Base-by-base conservation (phyloP, 768 basidiomycete species). In the Podaxis sp. region DNA sequence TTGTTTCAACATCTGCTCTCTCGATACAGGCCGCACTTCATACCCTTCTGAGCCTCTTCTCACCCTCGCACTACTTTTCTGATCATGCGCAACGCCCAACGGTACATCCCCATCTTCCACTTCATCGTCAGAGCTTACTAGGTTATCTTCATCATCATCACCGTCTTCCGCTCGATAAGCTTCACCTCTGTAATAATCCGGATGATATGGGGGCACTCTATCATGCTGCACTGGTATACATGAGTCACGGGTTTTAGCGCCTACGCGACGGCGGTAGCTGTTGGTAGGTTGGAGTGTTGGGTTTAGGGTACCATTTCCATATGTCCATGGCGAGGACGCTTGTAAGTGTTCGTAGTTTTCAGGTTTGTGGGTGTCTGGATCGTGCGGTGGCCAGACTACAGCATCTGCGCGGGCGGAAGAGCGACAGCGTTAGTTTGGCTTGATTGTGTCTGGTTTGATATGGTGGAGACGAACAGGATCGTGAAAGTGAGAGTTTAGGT, bases 21-120 rank as follows among this genome's bases (percentile, higher is more conserved):
- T 78, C 50, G 84, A 78, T 40, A 83, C 74, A 11, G 83, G 75
- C 13, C 80, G 81, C 51, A 91, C 86, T 70, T 95, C 93, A 67
- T 87, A 91, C 3, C 93, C 93, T 75, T 95, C 93, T 13, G 91
- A 94, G 22, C 93, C 92, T 49, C 84, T 75, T 57, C 93, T 79
- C 52, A 91, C 78, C 36, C 72, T 74, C 5, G 70, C 64, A 36
- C 65, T 51, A 4, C 66, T 70, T 33, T 64, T 20, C 44, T 6
- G 44, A n/a, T 17, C 58, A 24, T 24, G 30, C 48, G 61, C 46
- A 3, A 26, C 24, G 7, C 61, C 55, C 22, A 62, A 30, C 4
- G 61, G 48, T 8, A 56, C 15, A 52, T 66, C 30, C 15, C 60
- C 68, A 36, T 68, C 69, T 37, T 67, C 58, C 33, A 66, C 65